phyloP scores from a whole-genome alignment of 148 eudicot species.

The Persicaria tinctoria region DNA sequence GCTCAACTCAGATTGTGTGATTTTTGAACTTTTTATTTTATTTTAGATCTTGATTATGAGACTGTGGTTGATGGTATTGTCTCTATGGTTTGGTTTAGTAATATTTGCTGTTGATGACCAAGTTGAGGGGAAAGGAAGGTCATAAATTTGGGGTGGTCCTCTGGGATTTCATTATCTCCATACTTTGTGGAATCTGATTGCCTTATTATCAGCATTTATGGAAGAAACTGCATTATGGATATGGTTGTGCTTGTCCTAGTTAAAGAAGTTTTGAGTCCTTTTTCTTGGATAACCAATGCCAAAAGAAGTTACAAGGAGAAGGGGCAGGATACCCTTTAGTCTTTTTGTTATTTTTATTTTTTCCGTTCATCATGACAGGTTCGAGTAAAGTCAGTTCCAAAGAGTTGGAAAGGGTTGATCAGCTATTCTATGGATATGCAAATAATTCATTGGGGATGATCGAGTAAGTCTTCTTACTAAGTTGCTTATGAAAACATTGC shows the following conservation, averaged over 20 bases:
- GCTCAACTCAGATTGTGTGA: neutral
- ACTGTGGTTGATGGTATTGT: neutral
- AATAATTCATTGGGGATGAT: conserved; percentile 51
- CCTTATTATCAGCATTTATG: too few species aligned
- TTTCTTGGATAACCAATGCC: neutral
- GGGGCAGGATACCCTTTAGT: neutral
- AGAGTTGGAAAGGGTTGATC: conserved; percentile 80
- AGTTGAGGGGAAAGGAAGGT: neutral
- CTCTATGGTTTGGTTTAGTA: neutral
- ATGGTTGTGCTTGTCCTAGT: neutral
- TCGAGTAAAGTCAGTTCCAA: conserved; percentile 66
- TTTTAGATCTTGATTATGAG: neutral
- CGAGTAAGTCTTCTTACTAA: conserved; percentile 53
- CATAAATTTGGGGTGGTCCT: neutral
- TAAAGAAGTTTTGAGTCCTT: neutral
- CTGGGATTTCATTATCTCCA: neutral
- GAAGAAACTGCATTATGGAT: neutral
- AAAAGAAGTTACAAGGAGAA: neutral
- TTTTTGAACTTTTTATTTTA: neutral
- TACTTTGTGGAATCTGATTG: neutral
- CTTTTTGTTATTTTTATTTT: neutral
- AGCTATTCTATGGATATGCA: conserved; percentile 63
- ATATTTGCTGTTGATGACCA: neutral
- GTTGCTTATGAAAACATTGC: neutral
- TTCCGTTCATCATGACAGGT: conserved; percentile 31